Conservation (phyloP, 2,329 filamentous ascomycete species). For the Xylaria multiplex region DNA sequence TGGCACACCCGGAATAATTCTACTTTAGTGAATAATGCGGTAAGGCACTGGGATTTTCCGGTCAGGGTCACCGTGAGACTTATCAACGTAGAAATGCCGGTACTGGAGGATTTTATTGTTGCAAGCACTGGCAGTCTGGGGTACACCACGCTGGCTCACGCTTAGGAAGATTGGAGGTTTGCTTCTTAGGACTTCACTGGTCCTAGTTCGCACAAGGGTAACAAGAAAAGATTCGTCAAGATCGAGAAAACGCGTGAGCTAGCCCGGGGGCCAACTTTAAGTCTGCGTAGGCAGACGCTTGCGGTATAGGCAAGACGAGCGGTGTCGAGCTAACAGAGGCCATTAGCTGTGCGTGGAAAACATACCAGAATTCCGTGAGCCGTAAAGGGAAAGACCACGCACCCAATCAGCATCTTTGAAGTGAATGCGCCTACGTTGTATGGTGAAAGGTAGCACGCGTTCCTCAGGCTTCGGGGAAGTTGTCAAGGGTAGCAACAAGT, state of each 20-base stretch:
- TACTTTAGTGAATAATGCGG: background rate
- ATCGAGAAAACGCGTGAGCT: no score
- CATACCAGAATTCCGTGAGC: constrained; percentile 44
- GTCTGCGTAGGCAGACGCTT: no score
- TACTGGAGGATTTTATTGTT: constrained; percentile 8
- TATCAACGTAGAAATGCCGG: constrained; percentile 4
- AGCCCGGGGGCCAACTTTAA: no score
- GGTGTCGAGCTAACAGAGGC: no score
- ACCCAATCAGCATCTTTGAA: constrained; percentile 5
- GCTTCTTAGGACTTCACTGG: no score
- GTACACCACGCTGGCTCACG: background rate
- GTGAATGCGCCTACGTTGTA: constrained; percentile 47
- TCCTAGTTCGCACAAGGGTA: no score
- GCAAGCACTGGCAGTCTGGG: background rate
- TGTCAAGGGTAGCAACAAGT: constrained; percentile 8
- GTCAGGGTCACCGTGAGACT: constrained; percentile 1
- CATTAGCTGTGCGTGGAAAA: no score
- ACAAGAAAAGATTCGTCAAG: no score
- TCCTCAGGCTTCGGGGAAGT: constrained; percentile 28
- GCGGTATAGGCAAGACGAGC: no score
- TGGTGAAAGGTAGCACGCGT: constrained; percentile 43
- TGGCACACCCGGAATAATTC: no score
- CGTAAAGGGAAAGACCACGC: constrained; percentile 37
- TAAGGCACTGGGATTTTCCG: background rate
- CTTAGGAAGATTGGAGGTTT: no score